These are phyloP conservation scores for Fusarium camptoceras DNA, from an alignment of 2,329 filamentous ascomycete genomes.

Conservation along the genomic window DNA sequence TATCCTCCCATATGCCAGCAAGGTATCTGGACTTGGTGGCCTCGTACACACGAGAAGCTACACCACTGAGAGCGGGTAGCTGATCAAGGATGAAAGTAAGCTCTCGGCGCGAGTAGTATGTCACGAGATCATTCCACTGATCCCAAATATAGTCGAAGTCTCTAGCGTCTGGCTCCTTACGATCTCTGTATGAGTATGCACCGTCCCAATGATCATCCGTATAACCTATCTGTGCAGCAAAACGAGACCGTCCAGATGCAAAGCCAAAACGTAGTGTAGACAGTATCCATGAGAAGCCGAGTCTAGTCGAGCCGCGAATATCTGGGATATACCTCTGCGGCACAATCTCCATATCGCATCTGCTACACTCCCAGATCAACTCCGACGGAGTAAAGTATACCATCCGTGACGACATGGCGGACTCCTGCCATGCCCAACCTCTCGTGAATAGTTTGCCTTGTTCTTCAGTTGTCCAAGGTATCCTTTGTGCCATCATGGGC, in stretches of 20 bases:
- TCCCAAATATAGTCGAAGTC: neutral
- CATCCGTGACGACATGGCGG: neutral
- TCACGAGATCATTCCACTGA: neutral
- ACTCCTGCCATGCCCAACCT: neutral
- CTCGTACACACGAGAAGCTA: neutral
- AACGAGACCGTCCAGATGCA: no score
- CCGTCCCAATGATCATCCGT: no score
- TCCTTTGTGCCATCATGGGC: neutral
- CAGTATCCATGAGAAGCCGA: neutral
- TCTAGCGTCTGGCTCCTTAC: accelerated
- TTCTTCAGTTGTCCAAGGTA: neutral
- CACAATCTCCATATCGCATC: neutral
- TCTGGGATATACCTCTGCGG: neutral
- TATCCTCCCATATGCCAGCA: neutral
- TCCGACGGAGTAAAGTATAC: neutral
- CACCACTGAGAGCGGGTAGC: neutral
- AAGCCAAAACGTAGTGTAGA: neutral
- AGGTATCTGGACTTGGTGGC: neutral
- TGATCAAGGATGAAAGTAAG: neutral
- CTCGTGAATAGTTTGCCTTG: neutral
- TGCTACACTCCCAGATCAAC: neutral
- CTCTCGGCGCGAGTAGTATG: neutral
- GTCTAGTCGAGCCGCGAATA: neutral
- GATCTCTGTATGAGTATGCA: neutral
- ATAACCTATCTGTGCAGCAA: no score